Evolutionary conservation across 1,139 yeast genomes (phyloP).

Genomic region (Yamadazyma buinensis): DNA sequence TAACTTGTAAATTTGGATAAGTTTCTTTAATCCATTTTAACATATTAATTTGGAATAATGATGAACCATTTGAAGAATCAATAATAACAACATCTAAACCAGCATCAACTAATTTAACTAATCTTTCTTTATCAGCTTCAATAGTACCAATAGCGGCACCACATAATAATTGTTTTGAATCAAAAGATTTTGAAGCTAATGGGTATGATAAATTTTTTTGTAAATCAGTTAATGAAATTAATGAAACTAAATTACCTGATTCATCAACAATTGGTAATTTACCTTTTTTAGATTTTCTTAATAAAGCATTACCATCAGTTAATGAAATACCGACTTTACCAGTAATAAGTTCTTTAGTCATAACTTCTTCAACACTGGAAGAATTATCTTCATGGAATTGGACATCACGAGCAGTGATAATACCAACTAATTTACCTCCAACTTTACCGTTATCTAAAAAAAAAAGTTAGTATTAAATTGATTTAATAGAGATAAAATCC

Average conservation of each 20-base stretch:
- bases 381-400: conserved; percentile 83
- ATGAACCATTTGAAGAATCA: conserved; percentile 98
- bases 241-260: conserved; percentile 72
- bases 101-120: conserved; percentile 81
- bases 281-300: conserved; percentile 94
- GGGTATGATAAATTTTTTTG: conserved; percentile 95
- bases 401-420: conserved; percentile 93
- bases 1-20: conserved; percentile 76
- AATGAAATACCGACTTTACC: conserved; percentile 80
- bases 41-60: conserved; percentile 91
- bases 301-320: conserved; percentile 81
- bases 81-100: conserved; percentile 95
- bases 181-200: conserved; percentile 86
- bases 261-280: conserved; percentile 89
- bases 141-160: conserved; percentile 99
- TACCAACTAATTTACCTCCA: conserved; percentile 90
- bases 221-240: conserved; percentile 93
- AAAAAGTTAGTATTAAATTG: conserved; percentile 14
- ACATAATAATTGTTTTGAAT: conserved; percentile 93
- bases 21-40: conserved; percentile 83
- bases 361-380: conserved; percentile 66
- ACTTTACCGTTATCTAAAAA: conserved; percentile 72
- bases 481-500: background rate
- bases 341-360: conserved; percentile 87
- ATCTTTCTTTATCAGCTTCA: conserved; percentile 82